Evolutionary conservation across 805 yeast species (phyloP).

Genomic region (Candida caryicola): DNA sequence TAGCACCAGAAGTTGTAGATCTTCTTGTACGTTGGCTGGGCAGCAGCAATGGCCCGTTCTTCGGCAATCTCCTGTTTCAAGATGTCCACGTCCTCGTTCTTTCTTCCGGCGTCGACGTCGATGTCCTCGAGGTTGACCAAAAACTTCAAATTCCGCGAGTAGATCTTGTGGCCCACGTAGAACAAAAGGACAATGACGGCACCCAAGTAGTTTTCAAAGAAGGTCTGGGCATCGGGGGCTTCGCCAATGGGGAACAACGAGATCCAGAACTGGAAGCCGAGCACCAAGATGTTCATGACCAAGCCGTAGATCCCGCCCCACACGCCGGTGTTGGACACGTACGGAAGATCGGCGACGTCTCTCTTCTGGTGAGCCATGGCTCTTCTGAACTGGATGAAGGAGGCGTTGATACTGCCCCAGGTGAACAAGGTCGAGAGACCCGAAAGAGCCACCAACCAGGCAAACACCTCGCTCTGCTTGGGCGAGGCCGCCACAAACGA

Average conservation of each 20-base stretch:
- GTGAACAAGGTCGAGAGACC: slow-evolving; percentile 28
- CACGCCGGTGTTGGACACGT: slow-evolving; percentile 47
- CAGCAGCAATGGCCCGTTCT: slow-evolving; percentile 15
- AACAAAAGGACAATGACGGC: slow-evolving; percentile 11
- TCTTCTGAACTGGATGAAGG: slow-evolving; percentile 24
- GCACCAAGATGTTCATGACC: slow-evolving; percentile 24
- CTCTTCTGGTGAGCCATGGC: slow-evolving; percentile 31
- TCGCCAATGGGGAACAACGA: slow-evolving; percentile 30
- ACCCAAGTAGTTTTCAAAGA: slow-evolving; percentile 16
- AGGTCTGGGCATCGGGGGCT: slow-evolving; percentile 11
- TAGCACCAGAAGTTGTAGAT: slow-evolving; percentile 19
- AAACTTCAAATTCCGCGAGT: slow-evolving; percentile 7
- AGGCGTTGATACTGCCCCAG: slow-evolving; percentile 25
- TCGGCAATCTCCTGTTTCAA: slow-evolving; percentile 13
- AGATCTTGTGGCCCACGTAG: slow-evolving; percentile 14
- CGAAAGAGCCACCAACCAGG: slow-evolving; percentile 27
- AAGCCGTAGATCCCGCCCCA: slow-evolving; percentile 28
- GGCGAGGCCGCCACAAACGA: slow-evolving; percentile 43
- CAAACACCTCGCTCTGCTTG: slow-evolving; percentile 32
- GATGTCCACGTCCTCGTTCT: slow-evolving; percentile 9
- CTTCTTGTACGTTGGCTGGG: slow-evolving; percentile 23
- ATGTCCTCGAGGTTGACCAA: slow-evolving; percentile 8
- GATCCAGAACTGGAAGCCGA: slow-evolving; percentile 35
- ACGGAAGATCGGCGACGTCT: slow-evolving; percentile 50
- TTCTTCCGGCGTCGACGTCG: slow-evolving; percentile 12